Conservation (phyloP, 164 flowering plant genomes). For the Kingdonia uniflora region DNA sequence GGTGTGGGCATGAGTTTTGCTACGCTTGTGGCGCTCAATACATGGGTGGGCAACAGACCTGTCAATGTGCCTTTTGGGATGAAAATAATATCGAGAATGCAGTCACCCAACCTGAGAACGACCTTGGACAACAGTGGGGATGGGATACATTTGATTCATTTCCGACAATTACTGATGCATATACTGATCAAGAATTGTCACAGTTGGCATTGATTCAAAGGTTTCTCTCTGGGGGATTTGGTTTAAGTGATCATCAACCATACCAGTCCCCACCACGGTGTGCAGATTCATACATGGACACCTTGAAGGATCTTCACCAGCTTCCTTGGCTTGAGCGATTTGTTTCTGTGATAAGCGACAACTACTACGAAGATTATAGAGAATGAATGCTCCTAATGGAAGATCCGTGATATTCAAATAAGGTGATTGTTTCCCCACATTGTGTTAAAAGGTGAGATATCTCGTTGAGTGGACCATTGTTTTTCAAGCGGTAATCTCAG, state of each 20-base stretch:
- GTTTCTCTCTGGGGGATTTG: slow-evolving; percentile 82
- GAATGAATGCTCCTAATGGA: slow-evolving; percentile 1
- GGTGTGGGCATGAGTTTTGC: slow-evolving; percentile 91
- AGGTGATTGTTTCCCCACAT: too few species aligned
- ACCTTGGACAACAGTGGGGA: slow-evolving; percentile 67
- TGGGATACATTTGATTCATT: slow-evolving; percentile 77
- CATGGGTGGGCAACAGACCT: slow-evolving; percentile 51
- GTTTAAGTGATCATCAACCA: slow-evolving; percentile 57
- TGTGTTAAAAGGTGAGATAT: too few species aligned
- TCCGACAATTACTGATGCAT: slow-evolving; percentile 56
- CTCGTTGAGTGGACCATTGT: too few species aligned
- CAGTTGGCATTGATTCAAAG: slow-evolving; percentile 81
- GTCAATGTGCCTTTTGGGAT: slow-evolving; percentile 80
- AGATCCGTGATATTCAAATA: too few species aligned
- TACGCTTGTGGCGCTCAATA: slow-evolving; percentile 85
- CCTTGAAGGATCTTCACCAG: slow-evolving; percentile 90
- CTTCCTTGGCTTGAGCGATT: slow-evolving; percentile 98
- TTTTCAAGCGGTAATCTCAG: too few species aligned
- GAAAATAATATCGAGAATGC: slow-evolving; percentile 34
- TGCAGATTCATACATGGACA: slow-evolving; percentile 72
- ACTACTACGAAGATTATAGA: slow-evolving; percentile 67
- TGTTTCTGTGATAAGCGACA: slow-evolving; percentile 88
- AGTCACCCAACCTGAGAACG: slow-evolving; percentile 26
- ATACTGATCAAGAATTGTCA: slow-evolving; percentile 81
- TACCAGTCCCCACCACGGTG: slow-evolving; percentile 71